These are phyloP conservation scores for Gonapodya prolifera DNA, from an alignment of 192 early-diverging fungal species.

Conservation along the genomic window DNA sequence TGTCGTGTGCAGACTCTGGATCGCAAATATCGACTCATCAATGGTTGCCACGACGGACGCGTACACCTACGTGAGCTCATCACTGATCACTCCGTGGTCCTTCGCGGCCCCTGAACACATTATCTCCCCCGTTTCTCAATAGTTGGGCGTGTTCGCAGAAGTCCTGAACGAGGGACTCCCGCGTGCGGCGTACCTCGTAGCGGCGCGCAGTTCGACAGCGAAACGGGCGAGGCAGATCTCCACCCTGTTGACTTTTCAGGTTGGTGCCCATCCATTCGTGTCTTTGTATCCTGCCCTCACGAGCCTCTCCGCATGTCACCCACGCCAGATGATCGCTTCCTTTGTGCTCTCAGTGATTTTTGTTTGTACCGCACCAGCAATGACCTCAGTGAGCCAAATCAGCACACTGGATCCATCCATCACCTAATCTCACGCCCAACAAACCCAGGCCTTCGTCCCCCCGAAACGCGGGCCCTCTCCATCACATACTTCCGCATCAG, in stretches of 20 bases:
- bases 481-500: slow-evolving; percentile 16
- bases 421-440: background rate
- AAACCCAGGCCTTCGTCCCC: slow-evolving; percentile 12
- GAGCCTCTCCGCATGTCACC: background rate
- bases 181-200: slow-evolving; percentile 12
- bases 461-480: slow-evolving; percentile 7
- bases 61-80: slow-evolving; percentile 12
- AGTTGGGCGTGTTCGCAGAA: slow-evolving; percentile 11
- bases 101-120: background rate
- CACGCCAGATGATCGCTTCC: slow-evolving; percentile 1
- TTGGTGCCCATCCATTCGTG: no score
- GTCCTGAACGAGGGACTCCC: slow-evolving; percentile 18
- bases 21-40: slow-evolving; percentile 14
- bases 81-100: background rate
- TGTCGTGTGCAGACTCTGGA: slow-evolving; percentile 11
- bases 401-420: no score
- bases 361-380: slow-evolving; percentile 7
- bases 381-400: slow-evolving; percentile 11
- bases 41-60: slow-evolving; percentile 15
- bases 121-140: background rate
- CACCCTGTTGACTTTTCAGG: slow-evolving; percentile 2
- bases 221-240: background rate
- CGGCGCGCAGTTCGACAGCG: background rate
- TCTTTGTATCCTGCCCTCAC: background rate
- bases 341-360: slow-evolving; percentile 8